Evolutionary conservation across 2,329 filamentous ascomycete species (phyloP).

Genomic region (Colletotrichum neosansevieriae): DNA sequence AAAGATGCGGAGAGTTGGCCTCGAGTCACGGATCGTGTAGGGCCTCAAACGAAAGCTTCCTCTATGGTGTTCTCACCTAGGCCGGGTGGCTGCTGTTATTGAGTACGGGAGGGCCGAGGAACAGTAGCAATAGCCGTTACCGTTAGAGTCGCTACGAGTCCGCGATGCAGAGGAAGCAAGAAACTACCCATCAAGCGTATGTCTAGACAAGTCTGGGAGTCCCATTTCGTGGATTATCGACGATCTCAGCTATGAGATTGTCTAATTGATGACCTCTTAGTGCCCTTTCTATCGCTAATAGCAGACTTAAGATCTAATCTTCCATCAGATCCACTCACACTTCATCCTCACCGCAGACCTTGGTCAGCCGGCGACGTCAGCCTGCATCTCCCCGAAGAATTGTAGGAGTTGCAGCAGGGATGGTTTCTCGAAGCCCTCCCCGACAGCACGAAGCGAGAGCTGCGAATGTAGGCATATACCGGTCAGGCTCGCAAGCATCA

Average conservation of each 20-base stretch:
- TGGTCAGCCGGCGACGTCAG: constrained; percentile 39
- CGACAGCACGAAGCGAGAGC: neutral
- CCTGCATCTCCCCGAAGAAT: constrained; percentile 22
- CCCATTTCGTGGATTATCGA: neutral
- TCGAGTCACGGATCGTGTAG: constrained; percentile 1
- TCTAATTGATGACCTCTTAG: constrained; percentile 10
- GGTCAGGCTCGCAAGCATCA: neutral
- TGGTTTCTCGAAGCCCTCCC: constrained; percentile 16
- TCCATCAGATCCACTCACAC: constrained; percentile 28
- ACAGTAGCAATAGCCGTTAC: neutral
- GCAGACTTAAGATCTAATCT: constrained; percentile 31
- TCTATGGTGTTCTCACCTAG: neutral
- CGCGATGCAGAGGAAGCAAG: constrained; percentile 10
- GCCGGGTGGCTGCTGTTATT: neutral
- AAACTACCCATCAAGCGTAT: neutral
- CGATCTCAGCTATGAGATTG: constrained; percentile 9
- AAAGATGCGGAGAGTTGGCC: neutral
- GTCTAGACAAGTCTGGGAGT: neutral
- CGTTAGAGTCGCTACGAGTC: constrained; percentile 14
- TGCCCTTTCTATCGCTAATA: constrained; percentile 10
- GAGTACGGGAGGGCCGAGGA: neutral
- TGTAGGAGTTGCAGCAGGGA: constrained; percentile 11
- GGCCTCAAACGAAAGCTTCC: constrained; percentile 4
- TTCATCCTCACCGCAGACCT: constrained; percentile 19
- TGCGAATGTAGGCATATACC: neutral